A percentile compares a stretch with the other conserved stretches of the same genome.
Conservation (phyloP, 2,329 filamentous ascomycete genomes). For the Verticillium albo-atrum region DNA sequence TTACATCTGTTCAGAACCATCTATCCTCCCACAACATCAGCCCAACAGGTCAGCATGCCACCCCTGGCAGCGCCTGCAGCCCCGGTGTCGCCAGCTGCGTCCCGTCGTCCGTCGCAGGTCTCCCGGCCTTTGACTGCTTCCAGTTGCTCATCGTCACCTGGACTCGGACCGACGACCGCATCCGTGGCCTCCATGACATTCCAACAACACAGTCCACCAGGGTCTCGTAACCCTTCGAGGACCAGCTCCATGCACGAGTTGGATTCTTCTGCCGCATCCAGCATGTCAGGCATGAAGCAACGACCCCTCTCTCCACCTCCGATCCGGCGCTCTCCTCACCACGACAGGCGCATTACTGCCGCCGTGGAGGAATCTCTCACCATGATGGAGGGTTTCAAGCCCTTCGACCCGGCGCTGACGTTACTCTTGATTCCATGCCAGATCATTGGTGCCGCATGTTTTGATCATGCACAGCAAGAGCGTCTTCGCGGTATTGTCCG, state of each 20-base stretch:
- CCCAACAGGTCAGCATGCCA: conserved; percentile 3
- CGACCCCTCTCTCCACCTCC: conserved; percentile 38
- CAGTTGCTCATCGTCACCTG: conserved; percentile 30
- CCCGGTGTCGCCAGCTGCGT: conserved; percentile 7
- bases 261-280: background rate
- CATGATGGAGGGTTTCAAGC: conserved; percentile 50
- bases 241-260: conserved; percentile 35
- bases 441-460: conserved; percentile 56
- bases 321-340: conserved; percentile 39
- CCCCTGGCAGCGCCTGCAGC: conserved; percentile 9
- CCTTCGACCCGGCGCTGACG: conserved; percentile 55
- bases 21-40: conserved; percentile 41
- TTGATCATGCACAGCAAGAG: conserved; percentile 46
- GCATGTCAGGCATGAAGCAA: conserved; percentile 3
- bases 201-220: conserved; percentile 23
- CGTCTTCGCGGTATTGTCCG: conserved; percentile 45
- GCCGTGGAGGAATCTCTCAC: conserved; percentile 54
- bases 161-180: conserved; percentile 13
- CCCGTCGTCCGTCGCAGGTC: conserved; percentile 12
- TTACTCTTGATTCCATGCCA: conserved; percentile 57
- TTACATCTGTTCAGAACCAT: conserved; percentile 60
- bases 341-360: conserved; percentile 46
- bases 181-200: conserved; percentile 12
- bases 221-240: conserved; percentile 28
- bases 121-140: conserved; percentile 14